Conservation (phyloP, 257 asterid genomes). For the Echites panduratus region DNA sequence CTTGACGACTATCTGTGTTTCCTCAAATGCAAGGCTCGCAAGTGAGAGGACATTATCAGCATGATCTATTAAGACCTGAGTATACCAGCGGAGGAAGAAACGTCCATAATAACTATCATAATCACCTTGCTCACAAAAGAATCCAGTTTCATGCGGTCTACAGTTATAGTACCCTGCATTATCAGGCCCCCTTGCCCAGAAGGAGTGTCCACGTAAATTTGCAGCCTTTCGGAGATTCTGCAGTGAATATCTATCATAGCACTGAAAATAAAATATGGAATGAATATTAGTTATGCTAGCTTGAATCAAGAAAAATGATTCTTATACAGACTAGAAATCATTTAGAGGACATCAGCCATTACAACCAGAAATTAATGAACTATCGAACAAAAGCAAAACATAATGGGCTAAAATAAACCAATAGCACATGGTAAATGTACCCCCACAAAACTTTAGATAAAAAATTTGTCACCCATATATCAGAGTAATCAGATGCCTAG, state of each 20-base stretch:
- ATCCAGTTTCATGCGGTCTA: conserved; percentile 65
- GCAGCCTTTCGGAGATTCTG: conserved; percentile 63
- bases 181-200: conserved; percentile 65
- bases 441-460: neutral
- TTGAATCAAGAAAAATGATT: neutral
- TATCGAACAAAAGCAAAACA: conserved; percentile 6
- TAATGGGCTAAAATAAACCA: neutral
- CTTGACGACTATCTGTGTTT: conserved; percentile 47
- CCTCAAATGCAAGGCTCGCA: conserved; percentile 59
- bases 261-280: conserved; percentile 31
- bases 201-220: conserved; percentile 53
- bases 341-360: neutral
- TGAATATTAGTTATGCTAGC: neutral
- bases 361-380: neutral
- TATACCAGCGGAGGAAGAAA: conserved; percentile 62
- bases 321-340: neutral
- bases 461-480: no score
- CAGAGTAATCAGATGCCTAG: neutral
- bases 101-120: conserved; percentile 64
- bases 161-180: conserved; percentile 66
- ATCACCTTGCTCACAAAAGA: conserved; percentile 68
- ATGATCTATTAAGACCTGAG: conserved; percentile 52
- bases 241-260: conserved; percentile 54
- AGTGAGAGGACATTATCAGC: conserved; percentile 56
- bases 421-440: neutral